Conservation (phyloP, 2,329 filamentous ascomycete species). For the Catunica adiposa region DNA sequence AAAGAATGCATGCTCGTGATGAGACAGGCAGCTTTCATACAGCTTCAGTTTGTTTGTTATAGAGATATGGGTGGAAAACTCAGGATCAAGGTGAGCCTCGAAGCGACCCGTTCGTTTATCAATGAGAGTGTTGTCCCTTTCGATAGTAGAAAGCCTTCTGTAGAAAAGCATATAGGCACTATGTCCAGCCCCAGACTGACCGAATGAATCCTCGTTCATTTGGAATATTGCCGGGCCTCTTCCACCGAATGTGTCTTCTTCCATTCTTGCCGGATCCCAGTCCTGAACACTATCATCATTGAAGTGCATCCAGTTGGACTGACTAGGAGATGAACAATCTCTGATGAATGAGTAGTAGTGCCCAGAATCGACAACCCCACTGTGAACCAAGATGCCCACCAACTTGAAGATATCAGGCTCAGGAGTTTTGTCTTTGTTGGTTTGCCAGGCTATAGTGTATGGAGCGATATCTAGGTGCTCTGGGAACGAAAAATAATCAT, state of each 20-base stretch:
- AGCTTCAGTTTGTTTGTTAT: constrained; percentile 51
- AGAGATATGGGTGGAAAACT: background rate
- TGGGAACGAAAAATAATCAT: constrained; percentile 86
- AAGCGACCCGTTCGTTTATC: background rate
- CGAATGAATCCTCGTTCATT: constrained; percentile 14
- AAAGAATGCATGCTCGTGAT: constrained; percentile 53
- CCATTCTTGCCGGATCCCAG: constrained; percentile 61
- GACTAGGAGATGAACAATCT: constrained; percentile 44
- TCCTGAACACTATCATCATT: constrained; percentile 71
- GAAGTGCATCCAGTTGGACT: constrained; percentile 66
- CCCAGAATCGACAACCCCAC: constrained; percentile 80
- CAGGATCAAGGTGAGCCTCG: background rate
- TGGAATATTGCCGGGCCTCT: constrained; percentile 30
- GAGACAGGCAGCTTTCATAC: constrained; percentile 63
- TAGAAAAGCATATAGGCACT: constrained; percentile 99
- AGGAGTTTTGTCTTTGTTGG: constrained; percentile 30
- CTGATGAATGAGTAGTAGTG: constrained; percentile 96
- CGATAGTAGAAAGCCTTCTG: constrained; percentile 55
- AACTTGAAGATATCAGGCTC: constrained; percentile 73
- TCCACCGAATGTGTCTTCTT: constrained; percentile 67
- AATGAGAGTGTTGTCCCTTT: background rate
- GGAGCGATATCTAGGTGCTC: constrained; percentile 67
- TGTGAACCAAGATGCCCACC: constrained; percentile 87
- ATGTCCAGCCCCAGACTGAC: constrained; percentile 24
- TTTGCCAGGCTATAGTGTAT: constrained; percentile 69